Conservation (phyloP, 2,329 filamentous ascomycete species). For the Exophiala bonariae region DNA sequence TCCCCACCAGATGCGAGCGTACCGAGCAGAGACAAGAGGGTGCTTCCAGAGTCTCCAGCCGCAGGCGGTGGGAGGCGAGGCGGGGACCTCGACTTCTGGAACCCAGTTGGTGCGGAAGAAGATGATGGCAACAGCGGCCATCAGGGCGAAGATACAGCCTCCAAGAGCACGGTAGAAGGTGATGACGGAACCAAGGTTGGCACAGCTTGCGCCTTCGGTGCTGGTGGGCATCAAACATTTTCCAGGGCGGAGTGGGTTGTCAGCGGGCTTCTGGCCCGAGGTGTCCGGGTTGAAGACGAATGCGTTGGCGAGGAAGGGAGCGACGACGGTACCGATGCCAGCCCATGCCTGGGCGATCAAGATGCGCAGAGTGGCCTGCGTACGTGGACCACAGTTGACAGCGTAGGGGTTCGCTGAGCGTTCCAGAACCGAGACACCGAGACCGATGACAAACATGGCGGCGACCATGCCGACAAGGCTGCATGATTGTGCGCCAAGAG, state of each 20-base stretch:
- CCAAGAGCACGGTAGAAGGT: slow-evolving; percentile 78
- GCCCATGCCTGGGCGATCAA: slow-evolving; percentile 77
- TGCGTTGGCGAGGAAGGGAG: slow-evolving; percentile 66
- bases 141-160: slow-evolving; percentile 66
- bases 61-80: slow-evolving; percentile 58
- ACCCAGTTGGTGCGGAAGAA: slow-evolving; percentile 67
- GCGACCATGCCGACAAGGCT: slow-evolving; percentile 22
- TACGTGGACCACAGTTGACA: slow-evolving; percentile 72
- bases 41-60: slow-evolving; percentile 27
- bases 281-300: slow-evolving; percentile 58
- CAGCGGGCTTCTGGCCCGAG: slow-evolving; percentile 6
- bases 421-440: slow-evolving; percentile 71
- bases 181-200: slow-evolving; percentile 65
- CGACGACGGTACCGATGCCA: slow-evolving; percentile 71
- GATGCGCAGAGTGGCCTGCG: slow-evolving; percentile 73
- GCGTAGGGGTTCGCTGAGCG: slow-evolving; percentile 77
- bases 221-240: slow-evolving; percentile 31
- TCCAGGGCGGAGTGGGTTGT: slow-evolving; percentile 18
- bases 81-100: slow-evolving; percentile 69
- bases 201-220: slow-evolving; percentile 50
- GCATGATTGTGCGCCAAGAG: slow-evolving; percentile 20
- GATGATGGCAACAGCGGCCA: slow-evolving; percentile 41
- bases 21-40: slow-evolving; percentile 46
- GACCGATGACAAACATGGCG: slow-evolving; percentile 70
- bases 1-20: slow-evolving; percentile 74